Evolutionary conservation across 2,329 filamentous ascomycete genomes (phyloP).

Genomic region (Colletotrichum caudatum): DNA sequence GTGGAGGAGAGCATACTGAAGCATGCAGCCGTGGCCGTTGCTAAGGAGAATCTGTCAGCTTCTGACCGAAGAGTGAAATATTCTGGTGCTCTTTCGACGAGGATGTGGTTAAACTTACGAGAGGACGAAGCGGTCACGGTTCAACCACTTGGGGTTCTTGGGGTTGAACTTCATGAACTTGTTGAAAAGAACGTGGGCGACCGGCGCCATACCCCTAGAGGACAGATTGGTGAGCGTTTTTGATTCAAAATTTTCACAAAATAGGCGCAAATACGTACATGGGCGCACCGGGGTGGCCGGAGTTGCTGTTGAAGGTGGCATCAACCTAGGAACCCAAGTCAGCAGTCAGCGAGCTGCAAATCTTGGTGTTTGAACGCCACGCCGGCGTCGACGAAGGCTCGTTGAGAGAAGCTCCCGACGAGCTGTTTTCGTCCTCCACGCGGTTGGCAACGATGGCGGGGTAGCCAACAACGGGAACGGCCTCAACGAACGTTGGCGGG

Average conservation of each 20-base stretch:
- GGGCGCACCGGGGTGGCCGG: slow-evolving; percentile 97
- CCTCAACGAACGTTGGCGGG: slow-evolving; percentile 50
- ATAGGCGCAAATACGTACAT: slow-evolving; percentile 71
- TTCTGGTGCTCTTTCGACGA: not conserved
- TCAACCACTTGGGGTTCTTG: slow-evolving; percentile 97
- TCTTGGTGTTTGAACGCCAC: not conserved
- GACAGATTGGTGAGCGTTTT: slow-evolving; percentile 49
- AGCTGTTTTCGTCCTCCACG: slow-evolving; percentile 24
- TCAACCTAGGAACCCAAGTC: slow-evolving; percentile 77
- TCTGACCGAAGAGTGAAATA: not conserved
- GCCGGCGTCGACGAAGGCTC: not conserved
- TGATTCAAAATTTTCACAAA: not conserved
- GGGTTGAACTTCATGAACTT: slow-evolving; percentile 99
- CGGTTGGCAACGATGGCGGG: slow-evolving; percentile 49
- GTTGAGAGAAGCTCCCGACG: not conserved
- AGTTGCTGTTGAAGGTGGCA: slow-evolving; percentile 96
- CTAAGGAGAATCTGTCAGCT: slow-evolving; percentile 58
- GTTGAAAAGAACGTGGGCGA: slow-evolving; percentile 97
- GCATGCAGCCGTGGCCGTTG: slow-evolving; percentile 99
- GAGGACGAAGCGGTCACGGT: slow-evolving; percentile 98
- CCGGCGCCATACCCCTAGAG: slow-evolving; percentile 83
- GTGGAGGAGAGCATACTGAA: slow-evolving; percentile 98
- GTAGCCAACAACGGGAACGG: slow-evolving; percentile 46
- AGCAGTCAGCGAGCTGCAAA: slow-evolving; percentile 23
- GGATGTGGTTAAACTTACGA: slow-evolving; percentile 76